Percentiles rank a stretch among this genome's conserved stretches.
phyloP scores from a whole-genome alignment of 108 stramenopile species.

The Pseudonitzschia multistriata region DNA sequence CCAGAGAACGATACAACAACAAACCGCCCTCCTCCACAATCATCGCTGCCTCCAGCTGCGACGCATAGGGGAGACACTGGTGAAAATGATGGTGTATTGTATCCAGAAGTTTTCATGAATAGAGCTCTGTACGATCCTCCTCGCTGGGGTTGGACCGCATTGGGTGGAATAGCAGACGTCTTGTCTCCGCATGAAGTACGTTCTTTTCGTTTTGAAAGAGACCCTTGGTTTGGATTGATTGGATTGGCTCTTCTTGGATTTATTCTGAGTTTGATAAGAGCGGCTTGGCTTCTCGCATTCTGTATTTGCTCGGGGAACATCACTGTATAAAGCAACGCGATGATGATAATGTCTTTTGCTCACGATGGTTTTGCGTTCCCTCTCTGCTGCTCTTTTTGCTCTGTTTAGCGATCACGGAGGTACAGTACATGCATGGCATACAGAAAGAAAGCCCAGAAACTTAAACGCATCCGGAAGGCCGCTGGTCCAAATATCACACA shows the following conservation, averaged over 20 bases:
- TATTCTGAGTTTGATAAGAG: too few species aligned
- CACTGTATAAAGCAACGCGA: too few species aligned
- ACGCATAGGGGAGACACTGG: too few species aligned
- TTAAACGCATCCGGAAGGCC: not conserved
- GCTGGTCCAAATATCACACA: not conserved
- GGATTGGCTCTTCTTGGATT: too few species aligned
- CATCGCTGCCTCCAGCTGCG: not conserved
- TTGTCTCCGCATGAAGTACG: slow-evolving; percentile 70
- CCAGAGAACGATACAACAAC: not conserved
- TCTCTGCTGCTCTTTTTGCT: not conserved
- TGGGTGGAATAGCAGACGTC: slow-evolving; percentile 64
- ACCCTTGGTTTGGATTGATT: slow-evolving; percentile 2
- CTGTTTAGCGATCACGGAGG: slow-evolving; percentile 32
- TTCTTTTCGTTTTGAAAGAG: not conserved
- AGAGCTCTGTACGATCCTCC: slow-evolving; percentile 64
- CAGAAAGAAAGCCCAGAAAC: slow-evolving; percentile 9
- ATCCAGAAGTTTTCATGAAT: slow-evolving; percentile 42
- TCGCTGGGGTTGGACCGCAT: slow-evolving; percentile 79
- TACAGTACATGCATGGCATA: slow-evolving; percentile 16
- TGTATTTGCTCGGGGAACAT: too few species aligned
- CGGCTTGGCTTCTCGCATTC: too few species aligned
- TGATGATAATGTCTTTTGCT: too few species aligned
- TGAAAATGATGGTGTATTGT: too few species aligned
- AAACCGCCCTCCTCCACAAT: not conserved
- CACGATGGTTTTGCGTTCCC: not conserved